Base-by-base conservation (phyloP, 208 protist species). In the Naegleria lovaniensis region DNA sequence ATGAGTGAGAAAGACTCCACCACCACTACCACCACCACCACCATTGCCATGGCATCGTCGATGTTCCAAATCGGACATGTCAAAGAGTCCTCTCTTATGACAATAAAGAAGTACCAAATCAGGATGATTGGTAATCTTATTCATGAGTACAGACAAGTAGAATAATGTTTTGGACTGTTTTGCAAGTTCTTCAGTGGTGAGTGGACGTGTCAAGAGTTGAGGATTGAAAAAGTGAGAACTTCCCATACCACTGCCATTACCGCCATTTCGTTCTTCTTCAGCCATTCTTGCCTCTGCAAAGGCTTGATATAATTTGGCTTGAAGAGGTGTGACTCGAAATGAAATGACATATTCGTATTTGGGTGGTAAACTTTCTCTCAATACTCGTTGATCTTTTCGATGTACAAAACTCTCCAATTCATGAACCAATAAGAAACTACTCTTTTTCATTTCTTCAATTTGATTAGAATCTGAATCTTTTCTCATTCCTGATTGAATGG, bases 341-440 rank as follows among this genome's bases (percentile, higher is more conserved):
- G 33, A 29, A 75, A 92, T 38, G 19, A 92, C 91, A 90, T 38
- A 92, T 41, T 92, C 91, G 0, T 91, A 5, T 75, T 92, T 92
- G 33, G 11, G 11, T 16, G 91, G 91, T 51, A 92, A 48, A 55
- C 29, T 59, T 3, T 90, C 22, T 52, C 22, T 59, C 16, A 92
- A 58, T 51, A 92, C 90, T 19, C 6, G 13, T 88, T 92, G 91
- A 87, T 92, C 91, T 55, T 38, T 83, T 38, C 91, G 48, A 29
- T 92, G 83, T 22, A 92, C n/a, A 41, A 92, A 92, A 13, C n/a
- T 6, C 33, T 87, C 40, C 7, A 92, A 29, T 88, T 92, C 91
- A 36, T 43, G 6, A 11, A n/a, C 38, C 39, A 92, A 88, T 13
- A 76, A 43, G 84, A 86, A 92, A 22, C 19, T 11, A 33, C 91